phyloP scores from a whole-genome alignment of 163 green algal genomes.

The Volvox carteri region DNA sequence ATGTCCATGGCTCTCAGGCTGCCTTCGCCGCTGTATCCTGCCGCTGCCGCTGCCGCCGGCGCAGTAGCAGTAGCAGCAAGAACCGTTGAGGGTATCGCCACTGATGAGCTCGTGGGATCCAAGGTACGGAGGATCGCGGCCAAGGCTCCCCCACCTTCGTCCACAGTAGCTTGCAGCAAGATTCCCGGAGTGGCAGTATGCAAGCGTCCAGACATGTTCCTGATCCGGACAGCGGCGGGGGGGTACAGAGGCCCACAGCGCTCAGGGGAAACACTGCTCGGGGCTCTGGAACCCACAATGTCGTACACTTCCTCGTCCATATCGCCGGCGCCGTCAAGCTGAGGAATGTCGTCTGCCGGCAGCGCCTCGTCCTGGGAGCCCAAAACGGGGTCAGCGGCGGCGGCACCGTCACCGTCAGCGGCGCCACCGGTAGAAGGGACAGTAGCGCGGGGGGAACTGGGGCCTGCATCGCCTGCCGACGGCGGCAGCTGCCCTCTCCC shows the following conservation, averaged over 20 bases:
- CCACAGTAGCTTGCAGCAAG: background rate
- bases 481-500: background rate
- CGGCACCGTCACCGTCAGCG: background rate
- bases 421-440: no score
- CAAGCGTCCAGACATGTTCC: background rate
- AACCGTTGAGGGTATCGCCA: no score
- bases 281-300: background rate
- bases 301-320: conserved; percentile 10
- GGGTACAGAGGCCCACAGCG: no score
- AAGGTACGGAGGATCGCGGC: background rate
- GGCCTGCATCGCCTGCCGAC: no score
- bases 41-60: no score
- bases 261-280: background rate
- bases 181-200: background rate
- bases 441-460: no score
- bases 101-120: background rate
- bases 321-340: conserved; percentile 34
- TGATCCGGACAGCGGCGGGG: background rate
- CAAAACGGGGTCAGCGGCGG: no score
- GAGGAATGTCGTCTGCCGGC: background rate
- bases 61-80: no score
- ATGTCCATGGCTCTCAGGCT: background rate
- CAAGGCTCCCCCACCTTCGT: background rate
- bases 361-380: background rate
- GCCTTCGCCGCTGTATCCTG: no score